These are phyloP conservation scores for Monosporozyma siamensis DNA, from an alignment of 805 yeast species.

Conservation along the genomic window DNA sequence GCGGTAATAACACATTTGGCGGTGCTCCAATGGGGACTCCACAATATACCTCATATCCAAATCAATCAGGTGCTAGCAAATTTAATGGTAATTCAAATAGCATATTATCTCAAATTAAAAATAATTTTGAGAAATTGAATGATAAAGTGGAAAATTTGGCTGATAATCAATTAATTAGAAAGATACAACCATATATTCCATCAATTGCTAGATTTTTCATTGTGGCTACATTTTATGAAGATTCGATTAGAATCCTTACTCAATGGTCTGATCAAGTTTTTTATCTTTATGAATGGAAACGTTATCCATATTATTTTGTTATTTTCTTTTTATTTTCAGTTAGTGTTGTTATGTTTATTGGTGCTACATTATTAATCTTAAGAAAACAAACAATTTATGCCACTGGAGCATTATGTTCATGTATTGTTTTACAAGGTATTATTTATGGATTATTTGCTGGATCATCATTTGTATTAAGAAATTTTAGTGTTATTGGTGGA, in stretches of 20 bases:
- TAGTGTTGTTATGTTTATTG: slow-evolving; percentile 59
- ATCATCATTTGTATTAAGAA: slow-evolving; percentile 73
- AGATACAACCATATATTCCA: slow-evolving; percentile 68
- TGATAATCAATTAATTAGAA: slow-evolving; percentile 25
- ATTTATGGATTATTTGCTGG: slow-evolving; percentile 84
- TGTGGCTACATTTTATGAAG: slow-evolving; percentile 91
- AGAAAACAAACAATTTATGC: slow-evolving; percentile 65
- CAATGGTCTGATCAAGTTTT: slow-evolving; percentile 91
- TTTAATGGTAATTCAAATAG: background rate
- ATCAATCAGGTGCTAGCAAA: background rate
- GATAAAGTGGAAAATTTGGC: slow-evolving; percentile 4
- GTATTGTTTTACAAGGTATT: slow-evolving; percentile 78
- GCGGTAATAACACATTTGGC: slow-evolving; percentile 1
- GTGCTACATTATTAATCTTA: slow-evolving; percentile 63
- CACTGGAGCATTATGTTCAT: slow-evolving; percentile 56
- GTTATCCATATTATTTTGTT: slow-evolving; percentile 69
- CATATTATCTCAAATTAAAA: background rate
- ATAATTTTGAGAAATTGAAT: slow-evolving; percentile 2
- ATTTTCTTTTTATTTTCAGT: slow-evolving; percentile 54
- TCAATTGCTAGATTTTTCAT: slow-evolving; percentile 81
- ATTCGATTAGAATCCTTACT: slow-evolving; percentile 67
- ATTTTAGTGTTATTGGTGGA: slow-evolving; percentile 87
- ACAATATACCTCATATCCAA: slow-evolving; percentile 2
- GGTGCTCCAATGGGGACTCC: slow-evolving; percentile 4
- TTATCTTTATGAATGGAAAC: slow-evolving; percentile 72